Evolutionary conservation across 2,329 filamentous ascomycete genomes (phyloP), one percentile per base, ranked within the genome.

Genomic region (Penicillium sumatraense): DNA sequence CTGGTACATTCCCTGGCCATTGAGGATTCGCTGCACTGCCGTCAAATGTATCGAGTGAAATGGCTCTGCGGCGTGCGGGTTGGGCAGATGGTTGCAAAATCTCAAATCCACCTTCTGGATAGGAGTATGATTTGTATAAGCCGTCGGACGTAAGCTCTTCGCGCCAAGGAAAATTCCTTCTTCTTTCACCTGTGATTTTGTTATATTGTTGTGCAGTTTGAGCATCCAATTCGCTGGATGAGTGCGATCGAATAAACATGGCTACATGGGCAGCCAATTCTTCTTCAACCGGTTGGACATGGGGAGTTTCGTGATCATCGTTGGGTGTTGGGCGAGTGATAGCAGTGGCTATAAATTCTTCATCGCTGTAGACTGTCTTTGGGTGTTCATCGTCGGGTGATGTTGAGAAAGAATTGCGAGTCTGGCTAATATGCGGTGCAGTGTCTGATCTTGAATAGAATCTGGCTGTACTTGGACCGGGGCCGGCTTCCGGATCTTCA

Each of bases 321-420:
- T 59, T 62, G 18, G 63, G 61, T 5, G 72, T 71, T 24, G 65
- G 67, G 26, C 69, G 68, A 42, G 68, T 56, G 35, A 67, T 56
- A 7, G 75, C 75, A 59, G 76, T 69, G 57, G 69, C 75, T 11
- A 78, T 73, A 10, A 68, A 73, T 47, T 63, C 67, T 42, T 74
- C 71, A 21, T 74, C 70, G 49, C 72, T 75, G 16, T 66, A 65
- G 29, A 65, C 51, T 13, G 69, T 69, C 40, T 72, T 70, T 0
- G 61, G 62, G n/a, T n/a, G n/a, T n/a, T 54, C 51, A 40, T 62
- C 45, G 13, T 50, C 58, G 9, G 45, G 50, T 36, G 58, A 50
- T 23, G 27, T 16, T 5, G 47, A 58, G 11, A 49, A 48, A 18
- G 60, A 60, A 23, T 54, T 33, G 14, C 18, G 38, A 27, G 20